Conservation (phyloP, 129 eudicot species). For the Lactuca saligna region DNA sequence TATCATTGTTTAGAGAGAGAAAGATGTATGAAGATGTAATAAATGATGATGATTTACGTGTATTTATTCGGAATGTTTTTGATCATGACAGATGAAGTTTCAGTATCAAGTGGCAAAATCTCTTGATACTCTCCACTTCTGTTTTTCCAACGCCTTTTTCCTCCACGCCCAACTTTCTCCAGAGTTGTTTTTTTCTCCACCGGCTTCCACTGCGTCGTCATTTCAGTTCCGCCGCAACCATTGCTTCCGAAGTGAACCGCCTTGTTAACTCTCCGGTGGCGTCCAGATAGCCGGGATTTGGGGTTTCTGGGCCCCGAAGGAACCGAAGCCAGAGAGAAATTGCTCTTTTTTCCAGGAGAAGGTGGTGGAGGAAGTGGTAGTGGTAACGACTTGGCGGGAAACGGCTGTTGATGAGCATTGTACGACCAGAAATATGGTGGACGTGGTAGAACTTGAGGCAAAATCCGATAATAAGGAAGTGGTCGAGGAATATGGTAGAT, state of each 20-base stretch:
- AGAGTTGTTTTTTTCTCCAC: not conserved
- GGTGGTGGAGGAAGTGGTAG: not conserved
- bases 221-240: not conserved
- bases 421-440: not conserved
- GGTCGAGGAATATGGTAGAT: not conserved
- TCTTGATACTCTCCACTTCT: not conserved
- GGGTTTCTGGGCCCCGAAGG: slow-evolving; percentile 17
- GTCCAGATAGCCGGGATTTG: not conserved
- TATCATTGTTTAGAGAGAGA: not conserved
- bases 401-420: not conserved
- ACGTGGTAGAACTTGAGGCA: not conserved
- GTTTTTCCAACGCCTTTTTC: slow-evolving; percentile 12
- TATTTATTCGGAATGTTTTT: slow-evolving; percentile 27
- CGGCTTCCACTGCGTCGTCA: not conserved
- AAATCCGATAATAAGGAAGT: not conserved
- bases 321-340: not conserved
- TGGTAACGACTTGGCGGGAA: not conserved
- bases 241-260: not conserved
- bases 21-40: not conserved
- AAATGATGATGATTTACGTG: slow-evolving; percentile 12
- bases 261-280: not conserved
- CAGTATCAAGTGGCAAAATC: not conserved
- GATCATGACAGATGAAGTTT: slow-evolving; percentile 23
- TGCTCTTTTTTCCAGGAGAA: not conserved
- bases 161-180: no score